Base-by-base conservation (phyloP, 2,329 filamentous ascomycete genomes). In the Akanthomyces uredinophilus region DNA sequence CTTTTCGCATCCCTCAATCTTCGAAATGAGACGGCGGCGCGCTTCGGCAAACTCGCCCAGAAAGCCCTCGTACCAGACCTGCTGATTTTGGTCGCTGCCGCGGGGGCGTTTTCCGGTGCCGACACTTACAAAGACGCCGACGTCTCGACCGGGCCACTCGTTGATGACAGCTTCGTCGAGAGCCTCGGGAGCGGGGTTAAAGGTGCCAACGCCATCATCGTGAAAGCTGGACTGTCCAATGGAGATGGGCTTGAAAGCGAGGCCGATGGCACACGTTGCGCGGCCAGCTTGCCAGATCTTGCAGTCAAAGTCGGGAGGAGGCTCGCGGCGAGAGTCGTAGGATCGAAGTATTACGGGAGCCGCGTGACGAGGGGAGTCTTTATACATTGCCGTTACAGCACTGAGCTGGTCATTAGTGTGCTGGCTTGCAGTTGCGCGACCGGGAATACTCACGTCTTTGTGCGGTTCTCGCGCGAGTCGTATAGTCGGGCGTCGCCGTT, bases 251-350 rank as follows among this genome's bases (percentile, higher is more conserved):
- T 99, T 99, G 78, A 99, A 99, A 1, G 95, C 95, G 49, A 97
- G 81, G 0, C 91, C 92, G 1, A 94, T 95, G 1, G 95, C 91
- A 59, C 85, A 91, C 1, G 95, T 99, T n/a, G 95, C 95, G 64
- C 95, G 87, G 13, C 95, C 95, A 5, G 95, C 95, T 77, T 99
- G 89, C 95, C 95, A 99, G 62, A 99, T 95, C 51, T 89, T 96
- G 75, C 93, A 96, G 71, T 96, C 90, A 65, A 92, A 94, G 73
- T 97, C 93, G 2, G 94, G 90, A 0, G 92, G 85, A 0, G 93
- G 90, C 73, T 98, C 95, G 74, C 90, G 92, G 69, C 94, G 85
- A 18, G 95, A 98, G 73, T 98, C 94, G 75, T 99, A 99, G 2
- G 94, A 98, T 66, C 95, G 88, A 61, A 99, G 79, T 63, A 98